Base-by-base conservation (phyloP, 129 eudicot genomes). In the Arctium minus region DNA sequence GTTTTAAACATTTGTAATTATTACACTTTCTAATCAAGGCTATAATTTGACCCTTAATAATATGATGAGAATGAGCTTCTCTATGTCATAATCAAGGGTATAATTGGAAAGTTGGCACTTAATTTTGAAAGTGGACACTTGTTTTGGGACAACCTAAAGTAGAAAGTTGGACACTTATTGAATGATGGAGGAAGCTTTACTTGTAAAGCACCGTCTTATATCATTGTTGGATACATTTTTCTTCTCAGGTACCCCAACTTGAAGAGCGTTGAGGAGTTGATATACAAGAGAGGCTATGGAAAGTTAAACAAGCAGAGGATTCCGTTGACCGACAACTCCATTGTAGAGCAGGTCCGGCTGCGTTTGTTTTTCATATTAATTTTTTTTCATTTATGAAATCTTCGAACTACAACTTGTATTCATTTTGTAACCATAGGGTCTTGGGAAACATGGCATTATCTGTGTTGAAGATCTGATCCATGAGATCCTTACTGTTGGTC, bases 281-380 rank as follows among this genome's bases (percentile, higher is more conserved):
- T 93, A n/a, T 93, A 93, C 90, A 93, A 93, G 86, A 85, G 97
- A 74, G 97, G 97, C 0, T 93, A 81, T 74, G 97, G 97, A 5
- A 93, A 93, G 62, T 85, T 93, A 8, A 91, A 93, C 91, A 91
- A 93, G 89, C 97, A 91, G 86, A 89, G 97, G 75, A 93, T 88
- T 85, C 91, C 91, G 4, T 88, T 93, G 89, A 93, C 96, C 0
- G 96, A 93, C 62, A 93, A 93, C 85, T 88, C 92, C 29, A 79
- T 93, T 4, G 80, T 93, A 4, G 97, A 93, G 71, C 90, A 91
- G 94, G 97, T 92, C 17, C 0, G 48, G 42, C 56, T 37, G 8
- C 46, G 11, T 27, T n/a, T n/a, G n/a, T 27, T 53, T 33, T 68
- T 38, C 38, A 4, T 64, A 30, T 30, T 22, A 18, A 32, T 3